Percentiles rank a stretch among this genome's conserved stretches.
phyloP scores from a whole-genome alignment of 805 yeast genomes.

The fission yeast (Schizosaccharomyces pombe) region DNA sequence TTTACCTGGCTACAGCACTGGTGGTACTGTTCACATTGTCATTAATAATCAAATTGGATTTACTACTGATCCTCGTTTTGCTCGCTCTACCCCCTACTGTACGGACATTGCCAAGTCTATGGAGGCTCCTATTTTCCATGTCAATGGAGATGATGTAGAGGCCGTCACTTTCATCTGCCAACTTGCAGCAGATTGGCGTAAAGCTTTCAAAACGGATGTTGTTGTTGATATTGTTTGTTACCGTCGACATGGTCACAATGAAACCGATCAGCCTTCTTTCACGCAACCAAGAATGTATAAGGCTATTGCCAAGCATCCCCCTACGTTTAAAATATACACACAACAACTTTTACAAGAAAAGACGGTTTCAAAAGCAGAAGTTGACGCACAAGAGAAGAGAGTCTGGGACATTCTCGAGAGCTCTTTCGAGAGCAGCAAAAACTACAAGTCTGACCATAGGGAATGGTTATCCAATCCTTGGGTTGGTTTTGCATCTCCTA shows the following conservation, averaged over 20 bases:
- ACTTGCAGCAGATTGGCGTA: constrained; percentile 97
- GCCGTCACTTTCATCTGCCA: constrained; percentile 75
- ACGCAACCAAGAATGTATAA: constrained; percentile 97
- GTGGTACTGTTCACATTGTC: constrained; percentile 92
- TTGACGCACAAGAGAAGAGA: constrained; percentile 92
- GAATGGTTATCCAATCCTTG: constrained; percentile 98
- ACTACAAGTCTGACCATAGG: constrained; percentile 70
- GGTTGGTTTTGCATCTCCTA: constrained; percentile 97
- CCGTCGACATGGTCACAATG: constrained; percentile 97
- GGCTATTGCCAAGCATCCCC: constrained; percentile 67
- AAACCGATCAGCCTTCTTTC: constrained; percentile 96
- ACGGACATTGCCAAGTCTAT: constrained; percentile 90
- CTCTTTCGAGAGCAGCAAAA: constrained; percentile 68
- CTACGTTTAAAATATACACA: constrained; percentile 69
- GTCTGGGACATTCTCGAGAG: constrained; percentile 89
- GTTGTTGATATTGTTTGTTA: constrained; percentile 93
- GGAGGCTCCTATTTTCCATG: constrained; percentile 98
- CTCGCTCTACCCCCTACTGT: constrained; percentile 95
- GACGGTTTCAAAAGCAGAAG: constrained; percentile 68
- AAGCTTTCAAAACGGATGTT: constrained; percentile 86
- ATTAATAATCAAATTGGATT: constrained; percentile 97
- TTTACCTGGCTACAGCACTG: constrained; percentile 87
- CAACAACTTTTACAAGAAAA: constrained; percentile 64
- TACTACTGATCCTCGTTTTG: constrained; percentile 94
- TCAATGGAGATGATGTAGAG: constrained; percentile 94